phyloP scores from a whole-genome alignment of 371 early-diverging fungal genomes.

The Syncephalastrum racemosum region DNA sequence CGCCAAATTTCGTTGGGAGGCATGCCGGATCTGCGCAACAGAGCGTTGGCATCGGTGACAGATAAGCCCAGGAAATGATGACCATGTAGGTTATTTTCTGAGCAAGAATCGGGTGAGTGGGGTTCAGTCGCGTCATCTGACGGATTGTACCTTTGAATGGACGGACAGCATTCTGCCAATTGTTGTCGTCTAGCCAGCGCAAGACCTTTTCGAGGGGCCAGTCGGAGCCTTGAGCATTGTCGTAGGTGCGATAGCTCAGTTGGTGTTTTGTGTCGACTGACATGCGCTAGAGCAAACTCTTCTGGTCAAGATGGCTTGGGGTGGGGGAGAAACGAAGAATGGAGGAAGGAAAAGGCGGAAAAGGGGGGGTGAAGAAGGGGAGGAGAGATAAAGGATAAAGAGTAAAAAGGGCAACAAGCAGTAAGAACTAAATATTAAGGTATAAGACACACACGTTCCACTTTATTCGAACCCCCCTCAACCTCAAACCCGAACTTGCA shows the following conservation, averaged over 20 bases:
- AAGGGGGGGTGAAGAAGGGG: too few relatives aligned
- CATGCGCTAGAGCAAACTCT: conserved; percentile 5
- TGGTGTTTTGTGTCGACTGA: conserved; percentile 16
- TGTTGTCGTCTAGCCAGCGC: conserved; percentile 23
- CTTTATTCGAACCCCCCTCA: too few relatives aligned
- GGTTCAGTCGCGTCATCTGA: conserved; percentile 1
- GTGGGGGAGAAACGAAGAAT: too few relatives aligned
- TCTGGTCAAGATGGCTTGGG: too few relatives aligned
- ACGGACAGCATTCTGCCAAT: conserved; percentile 11
- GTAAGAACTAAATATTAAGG: too few relatives aligned
- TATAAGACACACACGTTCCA: too few relatives aligned
- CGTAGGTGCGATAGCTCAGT: conserved; percentile 10
- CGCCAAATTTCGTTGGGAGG: conserved; percentile 29
- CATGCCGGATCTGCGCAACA: conserved; percentile 21
- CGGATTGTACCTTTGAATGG: conserved; percentile 14
- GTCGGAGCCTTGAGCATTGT: conserved; percentile 8
- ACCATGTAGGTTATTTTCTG: conserved; percentile 22
- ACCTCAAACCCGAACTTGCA: too few relatives aligned
- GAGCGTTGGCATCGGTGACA: conserved; percentile 11
- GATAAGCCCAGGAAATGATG: conserved; percentile 18
- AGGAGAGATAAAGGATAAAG: too few relatives aligned
- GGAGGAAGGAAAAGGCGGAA: too few relatives aligned
- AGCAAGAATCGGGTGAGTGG: not conserved
- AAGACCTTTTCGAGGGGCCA: conserved; percentile 25
- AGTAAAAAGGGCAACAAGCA: too few relatives aligned